Evolutionary conservation across 768 basidiomycete species (phyloP).

Genomic region (Lepiota venenata): DNA sequence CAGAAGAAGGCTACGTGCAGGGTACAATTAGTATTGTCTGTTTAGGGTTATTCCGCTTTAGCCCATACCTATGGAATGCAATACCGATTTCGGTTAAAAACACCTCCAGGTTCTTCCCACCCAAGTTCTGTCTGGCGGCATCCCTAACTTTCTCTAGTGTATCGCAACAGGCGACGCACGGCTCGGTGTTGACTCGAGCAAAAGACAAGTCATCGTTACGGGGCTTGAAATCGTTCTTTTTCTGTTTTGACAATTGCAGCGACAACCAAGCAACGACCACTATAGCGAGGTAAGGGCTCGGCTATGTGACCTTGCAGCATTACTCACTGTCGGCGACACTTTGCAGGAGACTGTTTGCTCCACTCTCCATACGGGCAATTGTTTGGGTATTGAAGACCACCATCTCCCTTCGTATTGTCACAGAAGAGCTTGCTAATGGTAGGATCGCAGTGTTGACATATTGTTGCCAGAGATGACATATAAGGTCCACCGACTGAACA

Average conservation of each 20-base stretch:
- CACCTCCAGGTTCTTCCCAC: conserved; percentile 89
- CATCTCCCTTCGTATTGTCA: conserved; percentile 91
- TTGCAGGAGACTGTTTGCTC: conserved; percentile 76
- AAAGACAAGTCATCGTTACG: conserved; percentile 95
- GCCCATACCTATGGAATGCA: conserved; percentile 79
- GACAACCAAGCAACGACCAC: conserved; percentile 75
- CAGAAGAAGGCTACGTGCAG: conserved; percentile 64
- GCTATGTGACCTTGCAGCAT: conserved; percentile 3
- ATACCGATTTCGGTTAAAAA: conserved; percentile 94
- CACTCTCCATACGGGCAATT: conserved; percentile 80
- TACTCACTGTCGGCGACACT: conserved; percentile 74
- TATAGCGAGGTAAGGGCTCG: conserved; percentile 23
- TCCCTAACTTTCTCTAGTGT: conserved; percentile 79
- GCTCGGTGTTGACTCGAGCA: conserved; percentile 91
- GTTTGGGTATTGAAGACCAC: conserved; percentile 87
- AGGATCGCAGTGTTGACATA: conserved; percentile 90
- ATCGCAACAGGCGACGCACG: conserved; percentile 85
- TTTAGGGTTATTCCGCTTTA: not conserved
- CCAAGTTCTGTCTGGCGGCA: conserved; percentile 68
- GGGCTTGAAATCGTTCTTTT: conserved; percentile 95
- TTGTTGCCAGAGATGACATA: conserved; percentile 96
- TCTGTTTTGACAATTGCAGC: conserved; percentile 82
- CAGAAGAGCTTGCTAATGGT: conserved; percentile 81
- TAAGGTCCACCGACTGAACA: conserved; percentile 73
- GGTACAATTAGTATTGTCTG: conserved; percentile 6